These are phyloP conservation scores for Cafeteria roenbergensis DNA, from an alignment of 108 stramenopile genomes.

Conservation along the genomic window DNA sequence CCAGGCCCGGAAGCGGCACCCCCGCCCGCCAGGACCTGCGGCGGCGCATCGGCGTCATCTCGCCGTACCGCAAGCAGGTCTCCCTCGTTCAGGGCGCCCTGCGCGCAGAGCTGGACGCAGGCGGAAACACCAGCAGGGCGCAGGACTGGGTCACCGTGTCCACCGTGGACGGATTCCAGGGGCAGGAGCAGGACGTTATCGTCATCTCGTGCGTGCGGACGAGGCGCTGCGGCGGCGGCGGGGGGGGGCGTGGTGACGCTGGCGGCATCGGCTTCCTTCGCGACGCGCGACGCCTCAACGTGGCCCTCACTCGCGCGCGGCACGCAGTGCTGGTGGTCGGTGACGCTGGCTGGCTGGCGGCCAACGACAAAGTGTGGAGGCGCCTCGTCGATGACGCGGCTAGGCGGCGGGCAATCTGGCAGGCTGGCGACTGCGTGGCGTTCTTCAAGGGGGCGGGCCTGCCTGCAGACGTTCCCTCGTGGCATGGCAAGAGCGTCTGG, in stretches of 20 bases:
- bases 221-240: constrained; percentile 20
- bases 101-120: background rate
- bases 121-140: background rate
- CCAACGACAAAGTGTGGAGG: too few relatives aligned
- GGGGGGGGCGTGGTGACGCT: constrained; percentile 34
- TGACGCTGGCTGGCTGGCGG: too few relatives aligned
- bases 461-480: too few relatives aligned
- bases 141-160: constrained; percentile 18
- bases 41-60: constrained; percentile 52
- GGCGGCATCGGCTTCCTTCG: constrained; percentile 61
- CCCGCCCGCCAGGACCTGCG: background rate
- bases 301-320: constrained; percentile 68
- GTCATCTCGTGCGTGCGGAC: constrained; percentile 40
- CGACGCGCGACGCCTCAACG: constrained; percentile 60
- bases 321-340: constrained; percentile 50
- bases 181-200: constrained; percentile 36
- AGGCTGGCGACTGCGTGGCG: too few relatives aligned
- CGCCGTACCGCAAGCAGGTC: constrained; percentile 78
- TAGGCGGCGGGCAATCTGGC: too few relatives aligned
- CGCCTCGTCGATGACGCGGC: too few relatives aligned
- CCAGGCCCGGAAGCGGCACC: background rate
- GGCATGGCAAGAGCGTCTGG: too few relatives aligned
- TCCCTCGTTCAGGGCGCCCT: constrained; percentile 27
- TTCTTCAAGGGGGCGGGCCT: too few relatives aligned
- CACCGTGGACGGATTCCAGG: constrained; percentile 46